Evolutionary conservation across 106 monocot genomes (phyloP).

Genomic region (Apostasia shenzhenica): DNA sequence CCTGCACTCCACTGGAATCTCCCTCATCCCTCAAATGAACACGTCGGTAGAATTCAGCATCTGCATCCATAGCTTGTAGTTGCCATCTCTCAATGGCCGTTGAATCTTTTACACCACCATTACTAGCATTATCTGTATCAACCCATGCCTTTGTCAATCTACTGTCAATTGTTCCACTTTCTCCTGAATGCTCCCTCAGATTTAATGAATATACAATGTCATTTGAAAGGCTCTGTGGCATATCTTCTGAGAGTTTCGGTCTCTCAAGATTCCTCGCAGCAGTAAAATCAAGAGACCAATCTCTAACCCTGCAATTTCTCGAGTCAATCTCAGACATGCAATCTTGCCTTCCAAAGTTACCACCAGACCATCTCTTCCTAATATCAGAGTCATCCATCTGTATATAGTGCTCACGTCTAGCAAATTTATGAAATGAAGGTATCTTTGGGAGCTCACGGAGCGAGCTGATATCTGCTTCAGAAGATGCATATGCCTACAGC

Average conservation of each 20-base stretch:
- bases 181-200: conserved; percentile 62
- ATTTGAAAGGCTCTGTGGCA: conserved; percentile 36
- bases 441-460: conserved; percentile 87
- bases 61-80: conserved; percentile 88
- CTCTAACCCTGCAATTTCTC: conserved; percentile 67
- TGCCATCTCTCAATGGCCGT: conserved; percentile 97
- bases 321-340: conserved; percentile 90
- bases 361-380: conserved; percentile 37
- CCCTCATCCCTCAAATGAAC: conserved; percentile 54
- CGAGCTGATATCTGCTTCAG: conserved; percentile 50
- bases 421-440: conserved; percentile 96
- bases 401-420: conserved; percentile 58
- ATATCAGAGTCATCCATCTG: conserved; percentile 66
- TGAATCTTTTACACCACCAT: conserved; percentile 83
- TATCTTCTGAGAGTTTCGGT: conserved; percentile 50
- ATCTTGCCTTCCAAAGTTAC: conserved; percentile 51
- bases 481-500: conserved; percentile 85
- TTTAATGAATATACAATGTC: conserved; percentile 36
- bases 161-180: conserved; percentile 53
- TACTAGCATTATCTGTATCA: conserved; percentile 67
- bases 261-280: conserved; percentile 34
- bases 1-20: conserved; percentile 34
- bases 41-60: conserved; percentile 50
- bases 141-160: conserved; percentile 88
- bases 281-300: conserved; percentile 76